Conservation (phyloP, 2,329 filamentous ascomycete species). For the Tolypocladium ovalisporum region DNA sequence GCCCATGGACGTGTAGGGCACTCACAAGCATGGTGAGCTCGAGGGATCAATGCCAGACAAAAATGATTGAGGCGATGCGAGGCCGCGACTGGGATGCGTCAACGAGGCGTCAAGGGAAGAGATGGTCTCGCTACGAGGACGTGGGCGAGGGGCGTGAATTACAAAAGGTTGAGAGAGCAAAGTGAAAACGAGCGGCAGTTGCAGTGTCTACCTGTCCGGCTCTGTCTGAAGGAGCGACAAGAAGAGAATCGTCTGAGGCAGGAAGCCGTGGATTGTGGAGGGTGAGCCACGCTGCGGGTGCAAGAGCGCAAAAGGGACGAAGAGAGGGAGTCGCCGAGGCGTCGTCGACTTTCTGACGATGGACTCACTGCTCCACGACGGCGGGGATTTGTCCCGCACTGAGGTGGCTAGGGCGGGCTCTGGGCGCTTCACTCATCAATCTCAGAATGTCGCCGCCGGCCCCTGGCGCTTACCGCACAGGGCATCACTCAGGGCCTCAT, state of each 20-base stretch:
- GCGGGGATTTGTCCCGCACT: not conserved
- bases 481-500: not conserved
- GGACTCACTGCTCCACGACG: not conserved
- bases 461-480: not conserved
- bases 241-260: slow-evolving; percentile 6
- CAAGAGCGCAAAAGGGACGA: not conserved
- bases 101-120: not conserved
- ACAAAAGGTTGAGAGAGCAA: not conserved
- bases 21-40: slow-evolving; percentile 10
- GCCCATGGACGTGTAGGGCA: not conserved
- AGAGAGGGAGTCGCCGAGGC: not conserved
- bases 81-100: not conserved
- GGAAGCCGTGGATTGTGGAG: not conserved
- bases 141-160: not conserved
- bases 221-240: slow-evolving; percentile 9
- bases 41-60: not conserved
- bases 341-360: not conserved
- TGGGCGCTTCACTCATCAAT: too few relatives aligned
- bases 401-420: not conserved
- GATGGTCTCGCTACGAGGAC: not conserved
- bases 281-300: slow-evolving; percentile 1
- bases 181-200: not conserved
- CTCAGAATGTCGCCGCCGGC: not conserved
- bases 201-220: not conserved
- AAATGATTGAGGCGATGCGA: not conserved